phyloP scores from a whole-genome alignment of 768 basidiomycete genomes.

The Suillus subluteus region DNA sequence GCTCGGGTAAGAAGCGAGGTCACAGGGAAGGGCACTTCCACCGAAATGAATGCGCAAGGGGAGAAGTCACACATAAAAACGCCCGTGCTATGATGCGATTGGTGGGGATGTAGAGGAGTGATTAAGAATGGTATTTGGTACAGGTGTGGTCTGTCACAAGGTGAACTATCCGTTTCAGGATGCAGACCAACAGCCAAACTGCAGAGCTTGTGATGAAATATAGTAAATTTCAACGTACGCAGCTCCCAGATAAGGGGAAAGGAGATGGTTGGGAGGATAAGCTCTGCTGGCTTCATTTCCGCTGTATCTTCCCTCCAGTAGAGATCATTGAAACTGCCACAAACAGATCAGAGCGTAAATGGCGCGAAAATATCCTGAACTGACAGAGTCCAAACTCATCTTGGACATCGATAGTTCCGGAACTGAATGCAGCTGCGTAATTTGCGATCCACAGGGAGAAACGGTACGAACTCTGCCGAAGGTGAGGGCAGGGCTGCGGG shows the following conservation, averaged over 20 bases:
- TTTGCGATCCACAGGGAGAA: conserved; percentile 7
- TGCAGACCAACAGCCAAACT: background rate
- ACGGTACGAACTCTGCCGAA: conserved; percentile 24
- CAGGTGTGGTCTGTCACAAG: background rate
- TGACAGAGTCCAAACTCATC: conserved; percentile 2
- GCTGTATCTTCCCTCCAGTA: conserved; percentile 21
- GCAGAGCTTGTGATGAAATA: background rate
- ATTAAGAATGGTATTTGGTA: background rate
- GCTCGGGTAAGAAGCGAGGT: conserved; percentile 15
- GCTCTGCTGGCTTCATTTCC: conserved; percentile 18
- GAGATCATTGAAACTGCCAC: conserved; percentile 8
- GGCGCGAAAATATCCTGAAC: conserved; percentile 16
- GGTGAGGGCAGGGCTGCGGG: conserved; percentile 33
- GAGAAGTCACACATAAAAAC: conserved; percentile 13
- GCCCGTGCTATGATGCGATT: conserved; percentile 30
- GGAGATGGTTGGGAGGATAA: conserved; percentile 27
- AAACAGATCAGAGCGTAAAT: conserved; percentile 8
- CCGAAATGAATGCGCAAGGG: conserved; percentile 20
- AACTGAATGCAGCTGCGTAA: background rate
- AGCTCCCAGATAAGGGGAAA: conserved; percentile 27
- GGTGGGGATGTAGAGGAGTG: conserved; percentile 16
- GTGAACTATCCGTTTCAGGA: background rate
- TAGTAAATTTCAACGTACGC: conserved; percentile 8
- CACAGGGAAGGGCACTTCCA: conserved; percentile 18
- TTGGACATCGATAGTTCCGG: conserved; percentile 3